Evolutionary conservation across 768 basidiomycete genomes (phyloP), one percentile per base, ranked within the genome.

Genomic region (Kwoniella sp.): DNA sequence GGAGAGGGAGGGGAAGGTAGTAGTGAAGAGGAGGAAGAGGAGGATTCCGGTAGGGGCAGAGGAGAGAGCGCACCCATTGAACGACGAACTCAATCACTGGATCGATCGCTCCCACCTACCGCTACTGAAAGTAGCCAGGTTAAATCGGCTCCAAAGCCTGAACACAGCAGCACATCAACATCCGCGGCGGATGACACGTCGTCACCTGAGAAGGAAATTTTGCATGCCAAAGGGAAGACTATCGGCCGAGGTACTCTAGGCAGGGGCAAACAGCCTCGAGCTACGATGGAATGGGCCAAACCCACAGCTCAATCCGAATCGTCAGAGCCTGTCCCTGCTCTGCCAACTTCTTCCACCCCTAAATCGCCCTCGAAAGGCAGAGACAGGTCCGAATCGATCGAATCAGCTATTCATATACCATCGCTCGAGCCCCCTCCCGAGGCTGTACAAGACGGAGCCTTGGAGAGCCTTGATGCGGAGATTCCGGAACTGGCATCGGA

Each of bases 241-340:
- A 13, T 72, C 4, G 60, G 57, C 7, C 48, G 63, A 50, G 70
- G 69, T 17, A 76, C 75, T 4, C 48, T 67, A n/a, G 69, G 69
- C 2, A 55, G 72, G 25, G 75, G 75, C n/a, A 76, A 77, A 63
- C 62, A 72, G 30, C 47, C 65, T 31, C 56, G 73, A 26, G 71
- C 73, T 4, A 72, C 73, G 13, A 70, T 77, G 70, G 55, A 71
- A 17, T 74, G 73, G 75, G 56, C 64, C 17, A 26, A 15, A 20
- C 41, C 41, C 17, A 8, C 41, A 34, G 34, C 34, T 34, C 34
- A 34, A 34, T 13, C 13, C 34, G 5, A 5, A 34, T 45, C 41
- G 20, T 8, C 34, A 34, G 41, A 45, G 3, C 41, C 41, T 11
- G 20, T 45, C 11, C 41, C 41, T 8, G 11, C 41, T 20, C 8